A percentile compares a stretch with the other conserved stretches of the same genome.
These are phyloP conservation scores for Larix kaempferi DNA, from an alignment of 75 land plant genomes.

Conservation along the genomic window DNA sequence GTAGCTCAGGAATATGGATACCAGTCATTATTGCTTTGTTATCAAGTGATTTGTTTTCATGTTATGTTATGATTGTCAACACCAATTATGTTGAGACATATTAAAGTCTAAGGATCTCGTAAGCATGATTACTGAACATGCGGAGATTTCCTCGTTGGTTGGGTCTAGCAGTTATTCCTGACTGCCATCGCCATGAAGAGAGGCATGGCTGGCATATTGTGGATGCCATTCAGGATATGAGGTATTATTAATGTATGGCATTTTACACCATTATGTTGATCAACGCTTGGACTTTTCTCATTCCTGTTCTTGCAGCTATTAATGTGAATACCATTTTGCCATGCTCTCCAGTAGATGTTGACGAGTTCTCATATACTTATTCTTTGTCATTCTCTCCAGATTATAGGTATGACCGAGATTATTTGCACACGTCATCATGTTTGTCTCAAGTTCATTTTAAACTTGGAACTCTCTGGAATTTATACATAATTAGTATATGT, in stretches of 20 bases:
- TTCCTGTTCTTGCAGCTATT: not conserved
- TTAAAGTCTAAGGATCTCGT: not conserved
- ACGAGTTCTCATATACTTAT: not conserved
- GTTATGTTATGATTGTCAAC: not conserved
- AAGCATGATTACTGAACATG: not conserved
- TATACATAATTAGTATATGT: too few species aligned
- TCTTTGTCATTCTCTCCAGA: not conserved
- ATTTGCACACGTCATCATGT: too few species aligned
- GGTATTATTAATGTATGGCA: not conserved
- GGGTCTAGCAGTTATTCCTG: not conserved
- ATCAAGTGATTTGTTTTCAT: not conserved
- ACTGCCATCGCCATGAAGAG: not conserved
- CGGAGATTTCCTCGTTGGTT: not conserved
- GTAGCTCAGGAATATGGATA: too few species aligned
- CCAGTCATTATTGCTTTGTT: too few species aligned
- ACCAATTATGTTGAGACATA: not conserved
- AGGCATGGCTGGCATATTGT: not conserved
- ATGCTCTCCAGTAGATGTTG: not conserved
- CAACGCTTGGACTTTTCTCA: not conserved
- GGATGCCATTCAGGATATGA: not conserved
- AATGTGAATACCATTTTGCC: not conserved
- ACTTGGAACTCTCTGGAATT: too few species aligned
- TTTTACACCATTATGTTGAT: not conserved
- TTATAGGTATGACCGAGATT: too few species aligned
- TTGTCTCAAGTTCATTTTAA: too few species aligned